phyloP scores from a whole-genome alignment of 208 protist species.

The Lotmaria passim region DNA sequence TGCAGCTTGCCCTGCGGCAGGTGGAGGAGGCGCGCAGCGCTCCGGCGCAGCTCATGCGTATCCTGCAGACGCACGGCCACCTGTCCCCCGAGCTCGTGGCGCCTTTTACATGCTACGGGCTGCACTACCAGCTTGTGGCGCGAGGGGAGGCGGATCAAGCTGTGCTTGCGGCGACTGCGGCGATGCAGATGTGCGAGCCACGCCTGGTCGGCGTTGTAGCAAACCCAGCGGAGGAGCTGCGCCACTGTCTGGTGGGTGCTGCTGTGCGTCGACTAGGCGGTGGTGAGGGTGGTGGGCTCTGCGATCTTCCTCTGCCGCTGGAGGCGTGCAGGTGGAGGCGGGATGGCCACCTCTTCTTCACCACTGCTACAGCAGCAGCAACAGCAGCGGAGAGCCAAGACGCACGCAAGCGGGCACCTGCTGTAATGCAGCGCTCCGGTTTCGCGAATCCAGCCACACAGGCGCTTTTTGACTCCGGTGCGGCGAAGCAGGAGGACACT shows the following conservation, averaged over 20 bases:
- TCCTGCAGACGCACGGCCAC: slow-evolving; percentile 26
- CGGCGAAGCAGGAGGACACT: not conserved
- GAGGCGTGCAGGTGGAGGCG: slow-evolving; percentile 8
- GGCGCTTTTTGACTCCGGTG: slow-evolving; percentile 3
- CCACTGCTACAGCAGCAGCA: too few relatives aligned
- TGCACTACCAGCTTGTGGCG: slow-evolving; percentile 28
- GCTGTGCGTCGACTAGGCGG: not conserved
- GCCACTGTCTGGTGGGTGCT: slow-evolving; percentile 21
- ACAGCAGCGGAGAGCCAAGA: too few relatives aligned
- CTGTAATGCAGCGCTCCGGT: slow-evolving; percentile 27
- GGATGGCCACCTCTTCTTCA: too few relatives aligned
- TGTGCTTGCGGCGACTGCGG: slow-evolving; percentile 11
- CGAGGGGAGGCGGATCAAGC: slow-evolving; percentile 23
- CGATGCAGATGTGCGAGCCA: slow-evolving; percentile 25
- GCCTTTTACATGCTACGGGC: slow-evolving; percentile 15
- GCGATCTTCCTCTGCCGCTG: slow-evolving; percentile 14
- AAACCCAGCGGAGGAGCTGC: slow-evolving; percentile 24
- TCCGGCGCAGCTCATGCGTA: slow-evolving; percentile 5
- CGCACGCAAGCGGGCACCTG: too few relatives aligned
- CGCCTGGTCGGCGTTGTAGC: slow-evolving; percentile 8
- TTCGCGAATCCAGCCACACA: slow-evolving; percentile 27
- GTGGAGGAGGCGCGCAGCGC: slow-evolving; percentile 11
- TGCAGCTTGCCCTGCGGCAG: slow-evolving; percentile 9
- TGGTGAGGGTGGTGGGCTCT: not conserved
- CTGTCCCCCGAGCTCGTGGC: slow-evolving; percentile 20